Evolutionary conservation across 1,284 basidiomycete species (phyloP), one percentile per base, ranked within the genome.

Genomic region (Sphaerobolus stellatus): DNA sequence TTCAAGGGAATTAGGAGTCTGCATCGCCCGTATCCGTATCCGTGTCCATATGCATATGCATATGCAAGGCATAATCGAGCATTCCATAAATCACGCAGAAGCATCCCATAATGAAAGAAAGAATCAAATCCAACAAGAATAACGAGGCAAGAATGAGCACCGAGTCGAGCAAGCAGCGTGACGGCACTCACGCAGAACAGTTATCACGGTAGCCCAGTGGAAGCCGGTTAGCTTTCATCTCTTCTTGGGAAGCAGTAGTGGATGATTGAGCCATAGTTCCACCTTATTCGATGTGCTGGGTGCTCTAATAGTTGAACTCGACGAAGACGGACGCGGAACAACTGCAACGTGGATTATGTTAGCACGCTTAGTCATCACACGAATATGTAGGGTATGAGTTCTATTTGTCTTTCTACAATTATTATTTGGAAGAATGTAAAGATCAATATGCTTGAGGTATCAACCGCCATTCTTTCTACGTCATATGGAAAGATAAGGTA

Each of bases 151-250:
- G 50, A 36, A 52, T 24, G 41, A 43, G 20, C 16, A 28, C 2
- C 8, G 33, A 45, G 40, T 14, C 18, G 22, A 27, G 22, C 30
- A 48, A 16, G 30, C 29, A 43, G 27, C 28, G 20, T 53, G 45
- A 22, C 14, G 18, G 57, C 44, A 83, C 89, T 66, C 70, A 96
- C 94, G 92, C 84, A 62, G 93, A 95, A 73, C 94, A 97, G 62
- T 88, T 83, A 73, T 97, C 94, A 65, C 94, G 79, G 86, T 90
- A 97, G 11, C 81, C 88, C 8, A 96, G 62, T 7, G 94, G 94
- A 24, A 95, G 78, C 58, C 77, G 79, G 57, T 88, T 78, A 6
- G 81, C 79, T 71, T 91, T 90, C 69, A 92, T 80, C 71, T 95
- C 90, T 58, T 82, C 77, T 67, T 93, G 88, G 31, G 92, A 92